Base-by-base conservation (phyloP, 352 stramenopile genomes). In the Globisporangium nodosum region DNA sequence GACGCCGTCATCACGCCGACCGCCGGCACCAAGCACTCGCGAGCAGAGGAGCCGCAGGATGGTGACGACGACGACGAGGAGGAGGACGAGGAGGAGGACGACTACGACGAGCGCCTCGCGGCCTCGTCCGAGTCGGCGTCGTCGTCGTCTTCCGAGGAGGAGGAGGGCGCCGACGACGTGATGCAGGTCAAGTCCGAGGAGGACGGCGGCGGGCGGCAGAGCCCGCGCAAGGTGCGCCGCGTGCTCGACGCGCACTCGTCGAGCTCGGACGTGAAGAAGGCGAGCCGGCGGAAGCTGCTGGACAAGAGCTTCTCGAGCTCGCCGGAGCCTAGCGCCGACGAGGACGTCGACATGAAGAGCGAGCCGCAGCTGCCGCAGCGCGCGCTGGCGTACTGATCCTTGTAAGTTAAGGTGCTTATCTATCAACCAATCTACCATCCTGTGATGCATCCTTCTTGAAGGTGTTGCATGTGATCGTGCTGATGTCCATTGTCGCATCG, bases 1-100 rank as follows among this genome's bases (percentile, higher is more conserved):
- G 50, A 55, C 35, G 12, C 8, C 5, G 52, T 37, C 13, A 35
- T 37, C 8, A 21, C 11, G 13, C 18, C n/a, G 21, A 37, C 48
- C 11, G 37, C 30, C 5, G 58, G 58, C 35, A 16, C 15, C 8
- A 64, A 64, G 35, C 58, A 64, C 45, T 24, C 51, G 18, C 58
- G 58, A 9, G 30, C 31, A 27, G 58, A 64, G 31, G 24, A 27
- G 1, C 24, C 24, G 24, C 24, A 27, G 24, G 24, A 27, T 27
- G 24, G 24, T 27, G 24, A 27, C 24, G 24, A 27, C 24, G 24
- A 27, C 21, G 21, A 24, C 1, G 58, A 50, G 1, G 45, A 47
- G 1, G 46, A 61, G 16, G 33, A 61, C 1, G 21, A 51, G 9
- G 40, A 50, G 8, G 24, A 51, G n/a, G 37, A 50, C 5, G 53